Evolutionary conservation across 257 asterid species (phyloP), one percentile per base, ranked within the genome.

Genomic region (Agastache rugosa): DNA sequence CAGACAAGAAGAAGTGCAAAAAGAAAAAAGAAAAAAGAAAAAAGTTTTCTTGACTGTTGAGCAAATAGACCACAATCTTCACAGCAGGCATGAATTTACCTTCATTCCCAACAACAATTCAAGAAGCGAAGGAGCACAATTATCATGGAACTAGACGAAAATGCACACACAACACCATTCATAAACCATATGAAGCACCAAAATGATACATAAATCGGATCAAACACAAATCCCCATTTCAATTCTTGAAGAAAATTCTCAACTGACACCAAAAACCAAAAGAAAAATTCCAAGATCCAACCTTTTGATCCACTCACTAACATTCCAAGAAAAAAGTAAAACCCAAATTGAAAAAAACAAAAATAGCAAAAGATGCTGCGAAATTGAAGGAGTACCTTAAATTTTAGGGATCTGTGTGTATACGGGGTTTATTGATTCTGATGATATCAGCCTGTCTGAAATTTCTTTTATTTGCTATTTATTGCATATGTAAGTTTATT

Each of bases 301-400:
- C 5, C 51, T 39, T 17, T 59, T 23, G 77, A 70, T 83, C 72
- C 62, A 72, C 35, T 29, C 59, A 34, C 71, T 77, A 77, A 69
- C 64, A 83, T 35, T 67, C 50, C 45, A 62, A 29, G 23, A 41
- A 66, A 66, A 66, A 50, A 39, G 44, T 0, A 61, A 22, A 64
- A 47, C 64, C 63, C 67, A 71, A 15, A 61, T 45, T 45, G 45
- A 51, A 17, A 47, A 42, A 22, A 14, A 35, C 25, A 7, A 22
- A 19, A 37, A 51, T 1, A 41, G 44, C 31, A 19, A 1, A 35
- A 68, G 17, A 61, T 34, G 27, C 10, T 14, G 61, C 31, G 42
- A 54, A 53, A 61, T 45, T 47, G 63, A 55, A 74, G 53, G 59
- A 65, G 41, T 63, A 84, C 88, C 86, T 64, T 25, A 11, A 11